phyloP scores from a whole-genome alignment of 306 rosid species.

The Aeschynomene evenia region DNA sequence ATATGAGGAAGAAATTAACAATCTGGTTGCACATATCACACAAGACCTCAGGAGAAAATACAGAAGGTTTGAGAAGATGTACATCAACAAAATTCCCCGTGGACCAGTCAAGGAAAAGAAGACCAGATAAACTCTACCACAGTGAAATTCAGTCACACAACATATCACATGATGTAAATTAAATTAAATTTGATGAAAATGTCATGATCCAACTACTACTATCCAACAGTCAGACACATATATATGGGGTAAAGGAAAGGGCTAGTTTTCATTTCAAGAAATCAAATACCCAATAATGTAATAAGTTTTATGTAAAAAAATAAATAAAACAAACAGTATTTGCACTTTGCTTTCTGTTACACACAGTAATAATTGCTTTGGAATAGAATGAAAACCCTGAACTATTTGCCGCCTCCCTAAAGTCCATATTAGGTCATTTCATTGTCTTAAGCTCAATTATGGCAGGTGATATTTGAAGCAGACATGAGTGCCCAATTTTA shows the following conservation, averaged over 20 bases:
- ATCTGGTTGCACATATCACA: conserved; percentile 34
- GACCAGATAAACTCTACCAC: conserved; percentile 34
- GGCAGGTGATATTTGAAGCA: neutral
- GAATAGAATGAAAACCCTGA: neutral
- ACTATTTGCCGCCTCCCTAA: neutral
- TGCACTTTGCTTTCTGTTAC: no score
- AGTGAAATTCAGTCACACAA: neutral
- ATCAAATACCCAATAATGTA: neutral
- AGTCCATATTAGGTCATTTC: neutral
- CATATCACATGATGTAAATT: neutral
- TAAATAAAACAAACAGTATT: no score
- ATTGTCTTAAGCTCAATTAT: neutral
- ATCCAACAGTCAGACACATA: neutral
- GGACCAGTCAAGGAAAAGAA: conserved; percentile 73
- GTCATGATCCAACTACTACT: neutral
- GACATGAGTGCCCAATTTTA: neutral
- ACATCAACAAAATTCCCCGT: conserved; percentile 76
- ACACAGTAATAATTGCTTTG: no score
- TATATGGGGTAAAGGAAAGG: neutral
- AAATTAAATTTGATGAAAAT: neutral
- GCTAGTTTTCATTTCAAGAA: neutral
- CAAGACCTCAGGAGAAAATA: conserved; percentile 47
- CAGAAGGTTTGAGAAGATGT: conserved; percentile 45
- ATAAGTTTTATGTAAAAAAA: neutral
- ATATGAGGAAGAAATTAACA: conserved; percentile 59